Conservation (phyloP, 352 stramenopile species). For the Pythium oligandrum region DNA sequence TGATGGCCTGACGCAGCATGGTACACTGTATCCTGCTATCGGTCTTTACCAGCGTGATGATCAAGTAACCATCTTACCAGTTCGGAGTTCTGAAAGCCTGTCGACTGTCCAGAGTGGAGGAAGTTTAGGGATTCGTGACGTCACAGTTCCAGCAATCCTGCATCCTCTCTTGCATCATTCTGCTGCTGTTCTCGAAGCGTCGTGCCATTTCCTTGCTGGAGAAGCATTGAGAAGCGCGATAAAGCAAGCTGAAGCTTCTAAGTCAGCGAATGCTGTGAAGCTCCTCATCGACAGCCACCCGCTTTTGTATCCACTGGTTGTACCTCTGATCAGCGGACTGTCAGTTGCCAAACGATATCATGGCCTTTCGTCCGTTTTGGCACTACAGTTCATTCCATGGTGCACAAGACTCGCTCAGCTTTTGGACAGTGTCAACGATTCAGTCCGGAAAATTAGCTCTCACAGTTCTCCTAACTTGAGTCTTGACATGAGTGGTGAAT, state of each 20-base stretch:
- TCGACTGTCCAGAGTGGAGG: constrained; percentile 19
- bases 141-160: constrained; percentile 59
- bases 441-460: constrained; percentile 27
- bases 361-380: constrained; percentile 56
- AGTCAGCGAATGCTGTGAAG: constrained; percentile 7
- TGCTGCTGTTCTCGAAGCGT: constrained; percentile 48
- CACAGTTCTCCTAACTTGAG: constrained; percentile 33
- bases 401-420: constrained; percentile 62
- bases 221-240: neutral
- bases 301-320: constrained; percentile 55
- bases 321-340: constrained; percentile 58
- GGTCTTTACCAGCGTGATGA: constrained; percentile 87
- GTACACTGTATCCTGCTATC: constrained; percentile 84
- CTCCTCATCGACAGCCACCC: constrained; percentile 33
- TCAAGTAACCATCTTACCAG: constrained; percentile 80
- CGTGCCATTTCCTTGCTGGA: constrained; percentile 34
- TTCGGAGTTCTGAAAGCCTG: constrained; percentile 38
- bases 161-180: constrained; percentile 76
- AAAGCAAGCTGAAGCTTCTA: neutral
- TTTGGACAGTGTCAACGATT: constrained; percentile 60
- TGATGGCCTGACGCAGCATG: constrained; percentile 82
- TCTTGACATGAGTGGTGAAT: constrained; percentile 74
- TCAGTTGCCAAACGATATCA: constrained; percentile 66
- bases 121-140: constrained; percentile 24
- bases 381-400: constrained; percentile 75